Conservation (phyloP, 345 rosid species). For the Eucalyptus tenuipes region DNA sequence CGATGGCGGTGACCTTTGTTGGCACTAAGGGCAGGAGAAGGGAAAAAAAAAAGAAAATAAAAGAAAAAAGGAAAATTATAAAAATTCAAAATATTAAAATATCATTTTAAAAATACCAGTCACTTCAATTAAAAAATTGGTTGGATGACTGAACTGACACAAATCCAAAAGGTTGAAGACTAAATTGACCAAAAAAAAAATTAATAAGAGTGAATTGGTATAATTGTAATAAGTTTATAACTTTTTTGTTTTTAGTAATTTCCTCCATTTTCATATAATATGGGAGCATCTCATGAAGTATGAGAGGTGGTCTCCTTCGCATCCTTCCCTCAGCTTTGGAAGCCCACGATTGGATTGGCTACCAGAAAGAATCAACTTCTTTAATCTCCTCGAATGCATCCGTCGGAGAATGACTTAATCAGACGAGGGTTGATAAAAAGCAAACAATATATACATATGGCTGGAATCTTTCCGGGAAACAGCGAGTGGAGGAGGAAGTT, state of each 20-base stretch:
- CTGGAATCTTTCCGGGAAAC: neutral
- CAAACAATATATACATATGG: neutral
- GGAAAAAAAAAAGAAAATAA: too few species aligned
- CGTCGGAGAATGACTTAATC: neutral
- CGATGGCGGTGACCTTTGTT: rapidly evolving
- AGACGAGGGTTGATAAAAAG: neutral
- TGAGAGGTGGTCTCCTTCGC: neutral
- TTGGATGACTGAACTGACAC: rapidly evolving
- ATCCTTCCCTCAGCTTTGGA: neutral
- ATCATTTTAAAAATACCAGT: too few species aligned
- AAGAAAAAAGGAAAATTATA: rapidly evolving
- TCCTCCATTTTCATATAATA: neutral
- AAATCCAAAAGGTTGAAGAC: too few species aligned
- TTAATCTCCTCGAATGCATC: neutral
- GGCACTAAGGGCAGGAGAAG: too few species aligned
- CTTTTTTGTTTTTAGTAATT: too few species aligned
- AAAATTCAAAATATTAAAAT: too few species aligned
- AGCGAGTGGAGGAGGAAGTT: neutral
- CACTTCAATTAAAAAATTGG: too few species aligned
- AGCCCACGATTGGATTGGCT: neutral
- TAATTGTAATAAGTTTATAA: too few species aligned
- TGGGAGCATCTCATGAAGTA: neutral
- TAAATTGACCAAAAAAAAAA: too few species aligned
- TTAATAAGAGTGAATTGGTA: too few species aligned
- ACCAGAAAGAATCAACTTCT: neutral